These are phyloP conservation scores for Veloboletus limbatus DNA, from an alignment of 1,284 basidiomycete genomes.

Conservation along the genomic window DNA sequence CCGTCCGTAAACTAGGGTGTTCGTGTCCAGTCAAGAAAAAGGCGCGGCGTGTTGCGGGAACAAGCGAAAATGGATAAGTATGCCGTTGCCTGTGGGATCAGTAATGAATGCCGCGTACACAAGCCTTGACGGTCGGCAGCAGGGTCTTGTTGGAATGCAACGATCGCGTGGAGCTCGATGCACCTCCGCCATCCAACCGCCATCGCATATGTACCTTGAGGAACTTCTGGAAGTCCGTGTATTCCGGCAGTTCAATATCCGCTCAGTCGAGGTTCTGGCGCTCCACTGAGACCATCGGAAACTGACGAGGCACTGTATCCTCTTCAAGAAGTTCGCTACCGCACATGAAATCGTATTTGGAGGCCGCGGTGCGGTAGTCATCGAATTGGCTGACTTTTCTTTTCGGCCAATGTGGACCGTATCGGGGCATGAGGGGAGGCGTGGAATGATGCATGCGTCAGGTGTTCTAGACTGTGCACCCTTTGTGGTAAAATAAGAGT, in stretches of 20 bases:
- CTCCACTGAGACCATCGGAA: constrained; percentile 18
- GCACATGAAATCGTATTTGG: constrained; percentile 5
- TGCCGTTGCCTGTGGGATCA: constrained; percentile 15
- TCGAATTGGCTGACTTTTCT: constrained; percentile 3
- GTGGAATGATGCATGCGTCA: constrained; percentile 23
- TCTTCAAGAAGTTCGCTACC: constrained; percentile 16
- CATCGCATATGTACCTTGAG: constrained; percentile 19
- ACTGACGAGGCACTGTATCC: constrained; percentile 11
- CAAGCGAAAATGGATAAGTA: constrained; percentile 20
- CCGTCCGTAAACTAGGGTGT: constrained; percentile 10
- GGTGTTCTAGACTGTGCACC: constrained; percentile 9
- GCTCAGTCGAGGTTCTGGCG: constrained; percentile 33
- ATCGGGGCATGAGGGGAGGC: constrained; percentile 12
- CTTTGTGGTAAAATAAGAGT: constrained; percentile 8
- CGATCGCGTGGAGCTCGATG: constrained; percentile 24
- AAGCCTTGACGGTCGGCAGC: constrained; percentile 16
- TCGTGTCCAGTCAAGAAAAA: constrained; percentile 10
- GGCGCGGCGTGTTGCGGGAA: constrained; percentile 16
- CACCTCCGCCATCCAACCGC: constrained; percentile 12
- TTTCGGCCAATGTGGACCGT: constrained; percentile 1
- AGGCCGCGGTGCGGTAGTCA: constrained; percentile 6
- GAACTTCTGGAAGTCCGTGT: constrained; percentile 31
- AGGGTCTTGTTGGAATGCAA: constrained; percentile 8
- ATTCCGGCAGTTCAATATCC: constrained; percentile 33
- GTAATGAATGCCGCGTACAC: constrained; percentile 23